Evolutionary conservation across 1,284 basidiomycete species (phyloP), one percentile per base, ranked within the genome.

Genomic region (Naganishia sp.): DNA sequence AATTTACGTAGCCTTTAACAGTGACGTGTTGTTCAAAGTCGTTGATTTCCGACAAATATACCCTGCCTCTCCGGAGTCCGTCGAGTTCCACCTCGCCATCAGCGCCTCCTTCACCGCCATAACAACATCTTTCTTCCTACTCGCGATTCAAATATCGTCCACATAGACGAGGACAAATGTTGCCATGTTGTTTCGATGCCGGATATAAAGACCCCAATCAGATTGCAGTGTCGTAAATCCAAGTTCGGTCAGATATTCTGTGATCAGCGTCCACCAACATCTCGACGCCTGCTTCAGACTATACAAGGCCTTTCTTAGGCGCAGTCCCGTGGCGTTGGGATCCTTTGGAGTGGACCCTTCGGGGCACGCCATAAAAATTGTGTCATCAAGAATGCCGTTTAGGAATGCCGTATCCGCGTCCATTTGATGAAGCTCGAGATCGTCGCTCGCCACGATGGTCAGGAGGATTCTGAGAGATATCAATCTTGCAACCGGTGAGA

Each of bases 351-450:
- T 69, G 69, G 25, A 68, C 28, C 72, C 74, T 9, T 68, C 59
- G 0, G 79, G 79, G 1, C 69, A 70, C 4, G 68, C 46, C 69
- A 82, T 74, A 70, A 78, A 81, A 33, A 82, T 72, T 0, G 74
- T 72, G 53, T 83, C 80, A 0, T 81, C 74, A 0, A 85, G 74
- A 0, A 73, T 46, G 83, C 83, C 0, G 79, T 83, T 80, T 0
- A 83, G 74, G 74, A 0, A 73, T 46, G 83, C 83, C 0, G 79
- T 83, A 45, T 83, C 82, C 52, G 85, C 74, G 66, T 86, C 81
- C 5, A 83, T 72, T 49, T 83, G 81, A 31, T 78, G 73, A 0
- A 81, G 64, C n/a, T 81, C 76, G 75, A 81, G 81, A 54, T 77
- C 74, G 0, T 73, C 55, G 2, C 63, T 16, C 10, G 81, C 79